These are phyloP conservation scores for Solanum piurae DNA, from an alignment of 257 asterid species.

Conservation along the genomic window DNA sequence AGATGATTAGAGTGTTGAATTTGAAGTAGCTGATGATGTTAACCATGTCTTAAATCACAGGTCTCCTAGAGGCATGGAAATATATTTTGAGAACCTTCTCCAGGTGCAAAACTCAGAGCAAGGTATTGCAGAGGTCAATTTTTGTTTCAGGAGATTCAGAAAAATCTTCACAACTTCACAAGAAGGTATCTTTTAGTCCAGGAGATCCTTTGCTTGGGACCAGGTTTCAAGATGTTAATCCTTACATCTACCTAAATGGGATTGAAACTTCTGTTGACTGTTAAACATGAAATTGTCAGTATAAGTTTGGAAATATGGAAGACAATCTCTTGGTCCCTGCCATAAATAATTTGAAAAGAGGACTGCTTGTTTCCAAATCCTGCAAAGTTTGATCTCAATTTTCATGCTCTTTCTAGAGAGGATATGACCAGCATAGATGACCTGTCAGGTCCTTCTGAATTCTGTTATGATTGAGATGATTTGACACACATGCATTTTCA, in stretches of 20 bases:
- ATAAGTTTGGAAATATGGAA: constrained; percentile 17
- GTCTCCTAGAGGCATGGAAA: constrained; percentile 10
- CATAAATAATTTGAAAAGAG: constrained; percentile 21
- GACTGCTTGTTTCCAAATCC: constrained; percentile 11
- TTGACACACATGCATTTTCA: no score
- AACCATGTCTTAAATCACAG: constrained; percentile 14
- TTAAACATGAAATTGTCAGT: constrained; percentile 6
- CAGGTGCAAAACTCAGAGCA: constrained; percentile 18
- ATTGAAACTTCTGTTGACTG: constrained; percentile 8
- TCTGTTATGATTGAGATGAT: not conserved
- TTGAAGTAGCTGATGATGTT: not conserved
- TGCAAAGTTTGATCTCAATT: constrained; percentile 7
- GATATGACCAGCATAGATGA: not conserved
- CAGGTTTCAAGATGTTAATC: constrained; percentile 17
- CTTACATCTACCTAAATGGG: constrained; percentile 6
- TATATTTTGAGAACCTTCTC: constrained; percentile 30
- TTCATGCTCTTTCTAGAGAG: not conserved
- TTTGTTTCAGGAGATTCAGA: no score
- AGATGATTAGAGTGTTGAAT: constrained; percentile 14
- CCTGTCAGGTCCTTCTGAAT: no score
- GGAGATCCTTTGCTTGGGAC: constrained; percentile 13
- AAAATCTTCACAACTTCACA: no score
- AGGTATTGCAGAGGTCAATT: constrained; percentile 15
- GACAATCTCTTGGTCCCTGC: constrained; percentile 1
- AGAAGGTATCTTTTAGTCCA: no score